Base-by-base conservation (phyloP, 805 yeast species). In the Myxozyma lipomycoides region DNA sequence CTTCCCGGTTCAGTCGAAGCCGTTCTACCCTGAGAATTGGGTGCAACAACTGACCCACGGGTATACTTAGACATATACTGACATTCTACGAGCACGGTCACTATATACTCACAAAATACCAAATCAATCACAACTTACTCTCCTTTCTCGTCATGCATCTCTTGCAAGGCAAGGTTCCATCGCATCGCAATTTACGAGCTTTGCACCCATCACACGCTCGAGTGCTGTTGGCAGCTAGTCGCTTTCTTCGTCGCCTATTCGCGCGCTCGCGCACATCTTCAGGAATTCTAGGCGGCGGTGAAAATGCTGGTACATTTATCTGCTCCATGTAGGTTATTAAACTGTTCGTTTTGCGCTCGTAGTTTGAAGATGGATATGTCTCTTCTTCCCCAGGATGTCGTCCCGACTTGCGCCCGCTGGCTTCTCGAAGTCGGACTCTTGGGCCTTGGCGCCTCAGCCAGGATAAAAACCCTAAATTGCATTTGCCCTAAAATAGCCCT, bases 151-250 rank as follows among this genome's bases (percentile, higher is more conserved):
- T 40, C 2, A 40, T 36, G 39, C 57, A 52, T 10, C 56, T 12
- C 23, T 43, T 44, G 39, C 57, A 52, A 5, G 57, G 57, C 38
- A 40, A 46, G 5, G 53, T 41, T 40, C 51, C 57, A 25, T 52
- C 51, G 51, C 51, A 46, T 12, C 43, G 24, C 2, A 45, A 28
- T 34, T 50, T 46, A 39, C 42, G 50, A 40, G 39, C n/a, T 49
- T 47, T 47, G 45, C 51, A 53, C 15, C 23, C 30, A 43, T 53
- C 57, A 47, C 57, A 53, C 2, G 57, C 57, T 15, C 57, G 48
- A 21, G 57, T 53, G 43, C 45, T 40, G 43, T 53, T 53, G 25
- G 49, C 48, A 32, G 56, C 24, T 7, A 21, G 15, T 28, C 67
- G 46, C 40, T 52, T 52, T 18, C 43, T 15, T 15, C 43, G 32